These are phyloP conservation scores for Aphanomyces invadans DNA, from an alignment of 352 stramenopile genomes.

Conservation along the genomic window DNA sequence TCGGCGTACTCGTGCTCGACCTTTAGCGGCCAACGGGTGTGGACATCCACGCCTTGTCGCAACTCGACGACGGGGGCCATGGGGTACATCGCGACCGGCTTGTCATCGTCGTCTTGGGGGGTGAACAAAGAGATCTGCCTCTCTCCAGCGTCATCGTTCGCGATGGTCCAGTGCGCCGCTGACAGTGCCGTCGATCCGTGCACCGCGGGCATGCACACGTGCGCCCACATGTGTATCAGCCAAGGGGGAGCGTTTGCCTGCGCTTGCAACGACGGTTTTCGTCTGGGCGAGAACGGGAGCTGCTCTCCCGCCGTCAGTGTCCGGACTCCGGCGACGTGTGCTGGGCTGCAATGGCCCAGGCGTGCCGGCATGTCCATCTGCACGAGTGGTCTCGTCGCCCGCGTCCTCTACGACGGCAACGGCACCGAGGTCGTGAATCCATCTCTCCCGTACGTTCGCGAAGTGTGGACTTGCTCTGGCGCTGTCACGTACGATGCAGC, in stretches of 20 bases:
- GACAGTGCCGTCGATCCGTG: not conserved
- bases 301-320: not conserved
- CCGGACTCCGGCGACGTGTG: not conserved
- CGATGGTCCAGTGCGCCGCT: not conserved
- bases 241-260: not conserved
- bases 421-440: not conserved
- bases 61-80: not conserved
- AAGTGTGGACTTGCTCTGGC: not conserved
- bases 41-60: not conserved
- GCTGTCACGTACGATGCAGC: not conserved
- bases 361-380: not conserved
- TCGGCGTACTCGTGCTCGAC: not conserved
- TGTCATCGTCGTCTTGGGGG: not conserved
- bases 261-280: not conserved
- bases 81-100: not conserved
- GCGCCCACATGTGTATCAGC: not conserved
- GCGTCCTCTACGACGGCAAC: not conserved
- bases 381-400: not conserved
- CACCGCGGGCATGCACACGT: not conserved
- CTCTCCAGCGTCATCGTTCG: not conserved
- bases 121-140: not conserved
- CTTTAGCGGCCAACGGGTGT: not conserved
- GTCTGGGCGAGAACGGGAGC: not conserved
- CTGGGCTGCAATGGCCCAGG: not conserved
- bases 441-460: not conserved